phyloP scores from a whole-genome alignment of 768 basidiomycete genomes.

The Pulveroboletus sp. region DNA sequence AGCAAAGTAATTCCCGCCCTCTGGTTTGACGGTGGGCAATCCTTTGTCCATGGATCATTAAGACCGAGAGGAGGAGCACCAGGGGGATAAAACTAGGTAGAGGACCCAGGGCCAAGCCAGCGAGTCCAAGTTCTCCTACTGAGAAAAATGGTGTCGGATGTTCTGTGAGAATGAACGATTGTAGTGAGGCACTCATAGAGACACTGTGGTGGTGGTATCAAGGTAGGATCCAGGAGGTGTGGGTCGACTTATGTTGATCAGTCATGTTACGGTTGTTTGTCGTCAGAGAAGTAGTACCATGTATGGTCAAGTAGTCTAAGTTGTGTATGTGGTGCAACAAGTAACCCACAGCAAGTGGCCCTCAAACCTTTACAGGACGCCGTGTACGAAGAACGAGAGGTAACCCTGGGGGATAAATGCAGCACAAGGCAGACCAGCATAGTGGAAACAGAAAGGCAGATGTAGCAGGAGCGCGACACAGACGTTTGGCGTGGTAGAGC shows the following conservation, averaged over 20 bases:
- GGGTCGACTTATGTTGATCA: slow-evolving; percentile 13
- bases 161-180: slow-evolving; percentile 21
- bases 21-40: slow-evolving; percentile 27
- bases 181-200: slow-evolving; percentile 16
- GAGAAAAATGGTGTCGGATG: slow-evolving; percentile 25
- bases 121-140: slow-evolving; percentile 17
- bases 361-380: not conserved
- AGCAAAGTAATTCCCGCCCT: slow-evolving; percentile 30
- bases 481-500: no score
- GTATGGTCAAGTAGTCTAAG: slow-evolving; percentile 1
- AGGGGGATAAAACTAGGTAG: slow-evolving; percentile 33
- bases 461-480: not conserved
- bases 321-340: not conserved
- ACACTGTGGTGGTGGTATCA: slow-evolving; percentile 1
- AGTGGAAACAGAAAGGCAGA: not conserved
- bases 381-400: not conserved
- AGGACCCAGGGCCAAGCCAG: slow-evolving; percentile 26
- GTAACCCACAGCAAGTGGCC: not conserved
- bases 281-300: slow-evolving; percentile 1
- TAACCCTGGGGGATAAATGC: not conserved
- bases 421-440: not conserved
- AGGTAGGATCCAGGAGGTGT: not conserved
- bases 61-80: slow-evolving; percentile 21
- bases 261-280: slow-evolving; percentile 23
- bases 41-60: slow-evolving; percentile 31